Conservation (phyloP, 2,329 filamentous ascomycete species). For the Trichoderma aggressivum region DNA sequence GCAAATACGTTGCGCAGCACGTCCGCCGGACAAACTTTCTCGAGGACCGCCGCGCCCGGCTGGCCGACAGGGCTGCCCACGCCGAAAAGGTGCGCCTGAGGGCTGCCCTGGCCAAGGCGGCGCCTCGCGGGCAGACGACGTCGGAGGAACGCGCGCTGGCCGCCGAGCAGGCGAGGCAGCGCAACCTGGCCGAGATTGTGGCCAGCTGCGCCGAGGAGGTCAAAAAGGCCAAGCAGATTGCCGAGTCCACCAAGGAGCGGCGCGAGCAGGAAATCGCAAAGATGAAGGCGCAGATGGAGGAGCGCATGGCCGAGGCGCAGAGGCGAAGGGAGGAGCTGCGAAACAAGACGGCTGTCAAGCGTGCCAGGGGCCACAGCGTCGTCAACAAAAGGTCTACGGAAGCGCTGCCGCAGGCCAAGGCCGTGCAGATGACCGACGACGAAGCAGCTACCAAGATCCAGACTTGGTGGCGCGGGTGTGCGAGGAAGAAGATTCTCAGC, state of each 20-base stretch:
- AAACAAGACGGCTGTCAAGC: slow-evolving; percentile 50
- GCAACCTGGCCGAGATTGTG: slow-evolving; percentile 77
- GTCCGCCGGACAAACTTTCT: slow-evolving; percentile 76
- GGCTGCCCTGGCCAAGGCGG: slow-evolving; percentile 70
- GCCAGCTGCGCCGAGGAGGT: slow-evolving; percentile 81
- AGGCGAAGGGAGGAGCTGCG: slow-evolving; percentile 63
- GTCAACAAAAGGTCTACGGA: slow-evolving; percentile 49
- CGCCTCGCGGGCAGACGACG: slow-evolving; percentile 59
- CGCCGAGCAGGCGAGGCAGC: slow-evolving; percentile 73
- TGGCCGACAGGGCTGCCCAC: slow-evolving; percentile 77
- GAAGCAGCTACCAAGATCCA: slow-evolving; percentile 65
- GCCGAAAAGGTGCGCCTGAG: slow-evolving; percentile 78
- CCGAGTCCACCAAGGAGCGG: slow-evolving; percentile 76
- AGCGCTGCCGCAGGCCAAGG: slow-evolving; percentile 47
- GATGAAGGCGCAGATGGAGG: slow-evolving; percentile 72
- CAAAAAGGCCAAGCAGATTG: slow-evolving; percentile 76
- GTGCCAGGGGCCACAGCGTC: slow-evolving; percentile 52
- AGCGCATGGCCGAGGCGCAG: slow-evolving; percentile 75
- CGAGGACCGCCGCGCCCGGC: slow-evolving; percentile 73
- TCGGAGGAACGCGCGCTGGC: slow-evolving; percentile 76
- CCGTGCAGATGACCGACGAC: slow-evolving; percentile 50
- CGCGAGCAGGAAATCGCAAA: slow-evolving; percentile 70
- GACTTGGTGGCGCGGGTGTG: slow-evolving; percentile 62
- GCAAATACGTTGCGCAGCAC: slow-evolving; percentile 74
- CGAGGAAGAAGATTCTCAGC: slow-evolving; percentile 57